phyloP scores from a whole-genome alignment of 139 green algal species.

The Nannochloris sp. region DNA sequence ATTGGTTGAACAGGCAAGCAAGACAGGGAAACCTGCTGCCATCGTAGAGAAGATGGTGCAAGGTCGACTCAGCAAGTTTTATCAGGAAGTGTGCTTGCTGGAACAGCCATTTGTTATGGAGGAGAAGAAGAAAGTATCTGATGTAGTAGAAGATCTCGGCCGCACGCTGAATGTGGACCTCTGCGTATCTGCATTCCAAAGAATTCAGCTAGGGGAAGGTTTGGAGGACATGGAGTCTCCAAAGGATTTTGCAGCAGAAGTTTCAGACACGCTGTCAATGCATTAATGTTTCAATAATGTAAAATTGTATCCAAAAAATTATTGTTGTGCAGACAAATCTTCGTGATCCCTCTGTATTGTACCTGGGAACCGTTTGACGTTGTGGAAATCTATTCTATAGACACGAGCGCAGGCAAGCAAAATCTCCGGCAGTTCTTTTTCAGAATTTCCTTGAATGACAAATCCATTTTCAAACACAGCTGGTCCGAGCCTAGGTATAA shows the following conservation, averaged over 20 bases:
- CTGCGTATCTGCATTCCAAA: constrained; percentile 21
- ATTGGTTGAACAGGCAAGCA: constrained; percentile 35
- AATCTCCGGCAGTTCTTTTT: constrained; percentile 77
- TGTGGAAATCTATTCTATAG: constrained; percentile 41
- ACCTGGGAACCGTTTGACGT: constrained; percentile 19
- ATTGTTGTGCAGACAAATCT: background rate
- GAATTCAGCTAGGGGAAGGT: constrained; percentile 57
- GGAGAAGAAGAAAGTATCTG: constrained; percentile 34
- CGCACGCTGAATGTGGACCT: background rate
- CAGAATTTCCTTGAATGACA: constrained; percentile 64
- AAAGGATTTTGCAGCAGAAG: constrained; percentile 58
- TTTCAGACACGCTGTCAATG: constrained; percentile 33
- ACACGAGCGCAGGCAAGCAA: constrained; percentile 48
- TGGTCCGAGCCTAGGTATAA: constrained; percentile 25
- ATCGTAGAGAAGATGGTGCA: constrained; percentile 78
- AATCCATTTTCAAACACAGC: constrained; percentile 75
- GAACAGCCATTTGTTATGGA: constrained; percentile 79
- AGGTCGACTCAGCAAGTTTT: constrained; percentile 68
- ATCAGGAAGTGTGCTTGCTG: constrained; percentile 56
- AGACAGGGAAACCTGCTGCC: constrained; percentile 54
- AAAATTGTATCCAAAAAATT: no score
- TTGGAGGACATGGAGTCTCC: constrained; percentile 27
- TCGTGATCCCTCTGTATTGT: background rate
- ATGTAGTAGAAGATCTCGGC: background rate
- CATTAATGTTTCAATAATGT: background rate